These are phyloP conservation scores for Kuraishia cidri DNA, from an alignment of 805 yeast genomes.

Conservation along the genomic window DNA sequence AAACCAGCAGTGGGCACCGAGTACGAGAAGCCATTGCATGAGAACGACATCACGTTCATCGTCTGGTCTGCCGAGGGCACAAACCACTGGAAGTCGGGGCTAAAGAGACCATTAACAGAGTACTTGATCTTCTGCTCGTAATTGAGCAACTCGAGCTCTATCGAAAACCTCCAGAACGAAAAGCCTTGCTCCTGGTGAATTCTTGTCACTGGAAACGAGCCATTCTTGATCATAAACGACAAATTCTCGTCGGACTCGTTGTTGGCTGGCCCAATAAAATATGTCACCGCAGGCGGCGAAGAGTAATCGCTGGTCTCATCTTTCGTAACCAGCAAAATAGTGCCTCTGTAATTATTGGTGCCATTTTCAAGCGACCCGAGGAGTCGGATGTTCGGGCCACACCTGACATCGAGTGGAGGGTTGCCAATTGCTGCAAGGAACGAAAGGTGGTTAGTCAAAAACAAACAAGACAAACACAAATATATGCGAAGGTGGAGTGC, in stretches of 20 bases:
- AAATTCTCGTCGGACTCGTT: conserved; percentile 7
- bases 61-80: conserved; percentile 57
- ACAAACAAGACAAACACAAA: neutral
- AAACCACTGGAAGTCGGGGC: conserved; percentile 47
- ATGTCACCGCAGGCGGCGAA: conserved; percentile 18
- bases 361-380: conserved; percentile 51
- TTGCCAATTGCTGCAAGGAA: conserved; percentile 11
- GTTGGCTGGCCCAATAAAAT: conserved; percentile 24
- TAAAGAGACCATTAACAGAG: conserved; percentile 36
- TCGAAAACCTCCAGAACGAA: conserved; percentile 57
- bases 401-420: conserved; percentile 33
- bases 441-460: conserved; percentile 2
- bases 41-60: conserved; percentile 76
- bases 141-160: conserved; percentile 37
- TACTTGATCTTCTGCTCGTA: conserved; percentile 61
- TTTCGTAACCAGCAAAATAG: conserved; percentile 55
- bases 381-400: conserved; percentile 76
- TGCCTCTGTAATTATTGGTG: conserved; percentile 50
- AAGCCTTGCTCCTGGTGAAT: conserved; percentile 35
- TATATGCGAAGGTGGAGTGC: no score
- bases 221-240: conserved; percentile 14
- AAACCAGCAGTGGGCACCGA: conserved; percentile 57
- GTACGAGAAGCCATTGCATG: conserved; percentile 88
- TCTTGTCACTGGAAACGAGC: conserved; percentile 35
- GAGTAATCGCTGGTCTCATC: conserved; percentile 20